phyloP scores from a whole-genome alignment of 495 filamentous ascomycete species.

The Penicillium fimorum region DNA sequence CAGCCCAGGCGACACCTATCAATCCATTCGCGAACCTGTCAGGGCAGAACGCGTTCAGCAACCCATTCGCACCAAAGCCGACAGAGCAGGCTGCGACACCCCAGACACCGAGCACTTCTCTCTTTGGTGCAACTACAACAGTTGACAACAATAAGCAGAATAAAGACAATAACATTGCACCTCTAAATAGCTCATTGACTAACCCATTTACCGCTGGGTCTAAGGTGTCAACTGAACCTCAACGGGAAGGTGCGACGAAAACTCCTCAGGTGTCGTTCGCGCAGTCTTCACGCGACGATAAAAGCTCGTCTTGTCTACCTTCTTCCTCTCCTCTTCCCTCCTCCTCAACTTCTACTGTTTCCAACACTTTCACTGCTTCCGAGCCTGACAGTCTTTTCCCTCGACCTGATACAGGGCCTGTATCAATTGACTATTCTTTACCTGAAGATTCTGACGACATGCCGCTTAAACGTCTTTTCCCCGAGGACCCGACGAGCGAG shows the following conservation, averaged over 20 bases:
- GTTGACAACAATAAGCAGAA: neutral
- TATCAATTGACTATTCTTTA: neutral
- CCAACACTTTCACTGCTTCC: constrained; percentile 6
- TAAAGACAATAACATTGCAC: neutral
- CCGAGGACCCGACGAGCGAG: neutral
- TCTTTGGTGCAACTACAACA: constrained; percentile 9
- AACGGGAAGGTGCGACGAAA: neutral
- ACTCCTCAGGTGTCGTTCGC: neutral
- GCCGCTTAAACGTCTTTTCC: constrained; percentile 20
- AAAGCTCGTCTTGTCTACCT: constrained; percentile 1
- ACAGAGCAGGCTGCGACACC: constrained; percentile 3
- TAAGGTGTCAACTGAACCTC: neutral
- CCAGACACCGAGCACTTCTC: constrained; percentile 6
- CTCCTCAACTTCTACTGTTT: constrained; percentile 9
- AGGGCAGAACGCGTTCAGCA: constrained; percentile 2
- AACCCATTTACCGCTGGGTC: neutral
- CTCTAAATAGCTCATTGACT: neutral
- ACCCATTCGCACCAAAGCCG: constrained; percentile 10
- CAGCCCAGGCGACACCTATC: neutral
- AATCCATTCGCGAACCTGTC: constrained; percentile 9
- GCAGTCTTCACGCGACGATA: neutral
- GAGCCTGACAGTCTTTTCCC: constrained; percentile 11
- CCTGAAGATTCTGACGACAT: neutral
- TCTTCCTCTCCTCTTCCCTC: constrained; percentile 1
- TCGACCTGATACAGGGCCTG: neutral